These are phyloP conservation scores for Hypseocharis bilobata DNA, from an alignment of 441 rosid genomes.

Conservation along the genomic window DNA sequence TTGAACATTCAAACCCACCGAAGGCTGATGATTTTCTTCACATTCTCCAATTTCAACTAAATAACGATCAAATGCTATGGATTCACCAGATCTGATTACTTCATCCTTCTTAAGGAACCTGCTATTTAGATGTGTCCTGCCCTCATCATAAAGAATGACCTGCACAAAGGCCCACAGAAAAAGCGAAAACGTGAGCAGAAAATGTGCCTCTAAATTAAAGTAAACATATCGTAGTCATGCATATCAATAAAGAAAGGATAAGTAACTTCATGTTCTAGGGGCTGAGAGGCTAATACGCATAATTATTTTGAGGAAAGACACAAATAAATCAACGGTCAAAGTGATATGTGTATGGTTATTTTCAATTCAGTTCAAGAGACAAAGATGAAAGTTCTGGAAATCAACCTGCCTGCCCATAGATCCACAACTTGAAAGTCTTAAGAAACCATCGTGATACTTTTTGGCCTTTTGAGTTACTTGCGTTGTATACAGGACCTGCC, in stretches of 20 bases:
- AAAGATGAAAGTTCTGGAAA: slow-evolving; percentile 12
- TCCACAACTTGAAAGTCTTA: slow-evolving; percentile 27
- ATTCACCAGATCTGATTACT: slow-evolving; percentile 33
- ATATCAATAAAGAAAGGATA: not conserved
- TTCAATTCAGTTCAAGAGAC: not conserved
- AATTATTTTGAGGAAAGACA: not conserved
- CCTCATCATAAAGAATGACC: slow-evolving; percentile 44
- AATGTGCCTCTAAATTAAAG: not conserved
- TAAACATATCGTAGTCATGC: not conserved
- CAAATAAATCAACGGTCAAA: not conserved
- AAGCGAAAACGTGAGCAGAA: slow-evolving; percentile 1
- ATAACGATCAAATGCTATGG: slow-evolving; percentile 35
- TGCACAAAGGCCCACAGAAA: slow-evolving; percentile 19
- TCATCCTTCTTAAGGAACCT: slow-evolving; percentile 46
- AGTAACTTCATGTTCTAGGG: not conserved
- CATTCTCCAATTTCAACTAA: slow-evolving; percentile 47
- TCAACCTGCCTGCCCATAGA: slow-evolving; percentile 40
- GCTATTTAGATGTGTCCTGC: slow-evolving; percentile 33
- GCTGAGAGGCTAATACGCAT: too few species aligned
- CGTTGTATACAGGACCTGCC: slow-evolving; percentile 46
- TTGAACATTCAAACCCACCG: slow-evolving; percentile 18
- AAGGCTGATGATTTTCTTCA: slow-evolving; percentile 21
- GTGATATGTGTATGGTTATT: not conserved
- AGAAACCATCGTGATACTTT: slow-evolving; percentile 51
- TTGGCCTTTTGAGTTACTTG: slow-evolving; percentile 48